These are phyloP conservation scores for Aspergillus aculeatus DNA, from an alignment of 2,329 filamentous ascomycete genomes.

Conservation along the genomic window DNA sequence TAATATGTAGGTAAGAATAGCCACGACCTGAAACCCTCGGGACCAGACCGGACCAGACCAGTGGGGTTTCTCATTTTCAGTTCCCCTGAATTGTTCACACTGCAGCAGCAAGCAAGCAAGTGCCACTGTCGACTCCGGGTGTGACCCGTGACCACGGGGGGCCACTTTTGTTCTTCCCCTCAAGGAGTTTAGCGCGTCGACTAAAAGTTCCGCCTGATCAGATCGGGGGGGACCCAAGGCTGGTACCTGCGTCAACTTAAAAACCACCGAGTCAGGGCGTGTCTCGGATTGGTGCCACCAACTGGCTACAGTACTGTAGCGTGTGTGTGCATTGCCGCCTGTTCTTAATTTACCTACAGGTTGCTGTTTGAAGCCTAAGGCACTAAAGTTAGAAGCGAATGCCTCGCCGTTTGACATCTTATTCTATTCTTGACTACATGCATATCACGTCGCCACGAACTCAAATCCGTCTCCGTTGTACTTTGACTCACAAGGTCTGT, in stretches of 20 bases:
- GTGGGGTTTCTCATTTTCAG: too few species aligned
- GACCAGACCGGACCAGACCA: not conserved
- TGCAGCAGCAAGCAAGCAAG: too few species aligned
- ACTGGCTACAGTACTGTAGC: not conserved
- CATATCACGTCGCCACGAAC: not conserved
- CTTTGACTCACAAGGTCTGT: too few species aligned
- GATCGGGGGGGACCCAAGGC: not conserved
- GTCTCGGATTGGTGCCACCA: too few species aligned
- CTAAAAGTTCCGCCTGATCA: not conserved
- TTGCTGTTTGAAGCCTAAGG: not conserved
- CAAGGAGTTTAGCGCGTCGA: not conserved
- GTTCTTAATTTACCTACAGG: too few species aligned
- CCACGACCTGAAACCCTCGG: not conserved
- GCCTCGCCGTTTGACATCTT: not conserved
- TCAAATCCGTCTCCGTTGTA: too few species aligned
- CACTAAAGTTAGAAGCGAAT: not conserved
- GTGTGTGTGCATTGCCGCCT: too few species aligned
- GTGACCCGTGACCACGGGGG: too few species aligned
- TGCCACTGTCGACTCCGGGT: not conserved
- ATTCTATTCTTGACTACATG: not conserved
- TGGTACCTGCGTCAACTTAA: not conserved
- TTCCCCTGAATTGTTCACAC: not conserved
- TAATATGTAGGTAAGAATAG: not conserved
- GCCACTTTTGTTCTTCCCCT: too few species aligned
- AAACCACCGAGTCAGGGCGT: not conserved